Conservation (phyloP, 345 rosid genomes). For the Sisymbrium altissimum region DNA sequence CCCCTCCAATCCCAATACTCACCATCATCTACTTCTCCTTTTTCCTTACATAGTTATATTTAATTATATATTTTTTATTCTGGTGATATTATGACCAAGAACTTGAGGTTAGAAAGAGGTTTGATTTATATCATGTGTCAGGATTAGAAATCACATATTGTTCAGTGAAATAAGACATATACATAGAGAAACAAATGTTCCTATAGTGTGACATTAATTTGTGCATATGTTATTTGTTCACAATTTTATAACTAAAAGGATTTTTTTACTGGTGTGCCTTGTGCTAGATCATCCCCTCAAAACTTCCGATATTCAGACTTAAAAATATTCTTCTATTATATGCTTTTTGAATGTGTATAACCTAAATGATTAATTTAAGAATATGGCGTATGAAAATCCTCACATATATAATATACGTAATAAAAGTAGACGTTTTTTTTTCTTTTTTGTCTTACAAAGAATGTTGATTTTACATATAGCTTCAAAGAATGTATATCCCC, state of each 20-base stretch:
- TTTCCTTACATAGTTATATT: not conserved
- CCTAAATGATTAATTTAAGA: not conserved
- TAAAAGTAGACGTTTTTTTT: not conserved
- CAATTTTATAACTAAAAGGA: not conserved
- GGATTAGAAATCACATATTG: not conserved
- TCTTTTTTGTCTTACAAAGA: not conserved
- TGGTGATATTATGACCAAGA: slow-evolving; percentile 16
- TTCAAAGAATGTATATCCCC: not conserved
- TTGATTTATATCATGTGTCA: not conserved
- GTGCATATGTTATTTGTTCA: not conserved
- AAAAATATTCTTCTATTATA: not conserved
- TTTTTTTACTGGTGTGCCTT: not conserved
- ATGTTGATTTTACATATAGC: not conserved
- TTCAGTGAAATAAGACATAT: not conserved
- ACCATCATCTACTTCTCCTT: slow-evolving; percentile 20
- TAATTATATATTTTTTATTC: not conserved
- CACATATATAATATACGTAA: not conserved
- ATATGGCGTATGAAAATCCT: not conserved
- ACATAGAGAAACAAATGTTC: not conserved
- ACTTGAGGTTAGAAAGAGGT: not conserved
- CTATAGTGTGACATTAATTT: not conserved
- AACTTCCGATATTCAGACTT: not conserved
- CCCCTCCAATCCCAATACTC: slow-evolving; percentile 36
- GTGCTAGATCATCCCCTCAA: not conserved
- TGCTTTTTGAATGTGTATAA: not conserved